phyloP scores from a whole-genome alignment of 106 monocot species.

The Platanthera zijinensis region DNA sequence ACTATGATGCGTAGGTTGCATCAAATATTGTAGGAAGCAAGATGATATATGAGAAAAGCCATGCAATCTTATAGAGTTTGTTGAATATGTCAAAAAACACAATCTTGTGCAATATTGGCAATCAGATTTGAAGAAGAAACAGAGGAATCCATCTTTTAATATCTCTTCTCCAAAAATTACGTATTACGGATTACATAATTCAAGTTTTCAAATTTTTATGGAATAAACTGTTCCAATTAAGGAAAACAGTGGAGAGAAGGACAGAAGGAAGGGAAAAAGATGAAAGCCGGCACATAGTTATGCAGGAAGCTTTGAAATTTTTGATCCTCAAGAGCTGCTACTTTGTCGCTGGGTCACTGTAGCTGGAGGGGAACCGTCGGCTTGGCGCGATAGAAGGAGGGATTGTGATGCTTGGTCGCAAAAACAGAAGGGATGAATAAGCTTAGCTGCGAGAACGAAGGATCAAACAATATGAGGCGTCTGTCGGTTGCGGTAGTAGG shows the following conservation, averaged over 20 bases:
- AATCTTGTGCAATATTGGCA: not conserved
- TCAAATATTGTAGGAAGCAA: not conserved
- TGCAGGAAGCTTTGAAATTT: constrained; percentile 2
- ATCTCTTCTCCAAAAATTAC: not conserved
- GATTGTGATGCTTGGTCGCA: no score
- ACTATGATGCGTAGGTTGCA: not conserved
- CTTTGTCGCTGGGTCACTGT: not conserved
- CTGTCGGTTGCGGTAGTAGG: no score
- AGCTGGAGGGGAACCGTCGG: no score
- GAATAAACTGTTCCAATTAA: not conserved
- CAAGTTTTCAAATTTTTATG: not conserved
- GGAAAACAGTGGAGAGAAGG: not conserved
- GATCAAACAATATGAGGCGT: no score
- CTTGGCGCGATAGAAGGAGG: no score
- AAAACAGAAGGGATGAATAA: no score
- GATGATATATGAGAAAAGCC: not conserved
- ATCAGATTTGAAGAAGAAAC: not conserved
- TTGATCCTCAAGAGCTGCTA: not conserved
- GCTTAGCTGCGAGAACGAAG: no score
- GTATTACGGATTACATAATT: not conserved
- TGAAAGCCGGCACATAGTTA: constrained; percentile 11
- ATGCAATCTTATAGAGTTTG: no score
- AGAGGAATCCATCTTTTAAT: not conserved
- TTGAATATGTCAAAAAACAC: no score
- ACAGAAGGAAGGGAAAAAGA: not conserved